Evolutionary conservation across 805 yeast species (phyloP), one percentile per base, ranked within the genome.

Genomic region (Yamadazyma kitorensis): DNA sequence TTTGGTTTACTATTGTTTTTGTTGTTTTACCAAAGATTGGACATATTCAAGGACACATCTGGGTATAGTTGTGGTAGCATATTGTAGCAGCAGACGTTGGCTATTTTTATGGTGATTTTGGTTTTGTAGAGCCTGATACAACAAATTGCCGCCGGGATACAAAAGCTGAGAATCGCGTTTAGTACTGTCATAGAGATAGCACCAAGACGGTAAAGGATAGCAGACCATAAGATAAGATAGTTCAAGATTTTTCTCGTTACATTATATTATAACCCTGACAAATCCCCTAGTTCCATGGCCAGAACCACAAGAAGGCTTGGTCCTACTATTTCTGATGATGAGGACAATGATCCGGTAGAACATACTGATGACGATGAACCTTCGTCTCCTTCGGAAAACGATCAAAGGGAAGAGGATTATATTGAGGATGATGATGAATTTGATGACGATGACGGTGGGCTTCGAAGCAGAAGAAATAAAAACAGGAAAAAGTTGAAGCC

Each of bases 361-460:
- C 11, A 25, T 25, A 16, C 31, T 16, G 13, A 22, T 18, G 34
- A 25, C 20, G 36, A 17, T 9, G 40, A 36, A 22, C 48, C 41
- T 10, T 41, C 39, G 7, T 41, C 24, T n/a, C 39, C 45, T 16
- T 32, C 40, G 14, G 47, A 39, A 10, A 44, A 45, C 13, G 51
- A 45, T 11, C 46, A 43, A 26, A 40, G 44, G 21, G 51, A 44
- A 25, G 51, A 45, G n/a, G 54, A 47, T 19, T 52, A 51, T 20
- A 50, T 44, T 8, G 54, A 48, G 3, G 48, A 45, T 17, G 40
- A 34, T 12, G 48, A 36, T 16, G 43, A 36, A 1, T 40, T 33
- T 5, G 51, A 44, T 17, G 43, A 40, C 12, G 48, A 44, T 6
- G 34, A 40, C 12, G 34, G 19, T 4, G 19, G 20, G 11, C 12